Evolutionary conservation across 1,139 yeast species (phyloP).

Genomic region (Williopsis jadinii): DNA sequence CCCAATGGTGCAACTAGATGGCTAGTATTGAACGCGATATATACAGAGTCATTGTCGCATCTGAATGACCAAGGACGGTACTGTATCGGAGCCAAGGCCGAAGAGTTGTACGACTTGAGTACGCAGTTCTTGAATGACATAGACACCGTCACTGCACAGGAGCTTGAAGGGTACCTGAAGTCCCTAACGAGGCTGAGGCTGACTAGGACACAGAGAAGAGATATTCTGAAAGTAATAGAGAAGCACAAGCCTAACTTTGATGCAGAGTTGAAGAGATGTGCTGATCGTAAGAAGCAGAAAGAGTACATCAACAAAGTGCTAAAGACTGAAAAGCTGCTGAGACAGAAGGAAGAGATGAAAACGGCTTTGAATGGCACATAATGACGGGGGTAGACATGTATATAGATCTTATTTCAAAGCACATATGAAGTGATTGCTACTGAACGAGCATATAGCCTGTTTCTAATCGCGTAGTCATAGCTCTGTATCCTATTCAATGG

Average conservation of each 20-base stretch:
- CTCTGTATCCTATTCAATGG: too few relatives aligned
- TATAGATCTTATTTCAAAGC: neutral
- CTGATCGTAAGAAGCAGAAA: conserved; percentile 4
- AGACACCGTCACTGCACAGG: conserved; percentile 9
- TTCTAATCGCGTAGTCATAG: too few relatives aligned
- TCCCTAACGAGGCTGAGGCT: conserved; percentile 17
- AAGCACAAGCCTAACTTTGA: conserved; percentile 7
- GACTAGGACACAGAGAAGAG: conserved; percentile 10
- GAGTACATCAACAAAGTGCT: conserved; percentile 7
- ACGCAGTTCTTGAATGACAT: conserved; percentile 10
- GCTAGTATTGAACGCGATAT: conserved; percentile 17
- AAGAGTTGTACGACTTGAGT: conserved; percentile 10
- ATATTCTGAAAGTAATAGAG: conserved; percentile 9
- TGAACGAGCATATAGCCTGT: too few relatives aligned
- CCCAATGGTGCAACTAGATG: conserved; percentile 15
- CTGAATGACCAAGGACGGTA: conserved; percentile 16
- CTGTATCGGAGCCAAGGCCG: conserved; percentile 13
- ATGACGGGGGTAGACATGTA: conserved; percentile 28
- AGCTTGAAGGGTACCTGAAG: conserved; percentile 16
- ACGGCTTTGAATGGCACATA: conserved; percentile 1
- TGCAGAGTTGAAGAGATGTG: conserved; percentile 3
- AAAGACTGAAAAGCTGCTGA: conserved; percentile 9
- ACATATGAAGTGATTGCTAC: too few relatives aligned
- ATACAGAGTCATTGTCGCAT: conserved; percentile 11
- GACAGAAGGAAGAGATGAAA: conserved; percentile 9